Base-by-base conservation (phyloP, 1,139 yeast species). In the Yarrowia galli region DNA sequence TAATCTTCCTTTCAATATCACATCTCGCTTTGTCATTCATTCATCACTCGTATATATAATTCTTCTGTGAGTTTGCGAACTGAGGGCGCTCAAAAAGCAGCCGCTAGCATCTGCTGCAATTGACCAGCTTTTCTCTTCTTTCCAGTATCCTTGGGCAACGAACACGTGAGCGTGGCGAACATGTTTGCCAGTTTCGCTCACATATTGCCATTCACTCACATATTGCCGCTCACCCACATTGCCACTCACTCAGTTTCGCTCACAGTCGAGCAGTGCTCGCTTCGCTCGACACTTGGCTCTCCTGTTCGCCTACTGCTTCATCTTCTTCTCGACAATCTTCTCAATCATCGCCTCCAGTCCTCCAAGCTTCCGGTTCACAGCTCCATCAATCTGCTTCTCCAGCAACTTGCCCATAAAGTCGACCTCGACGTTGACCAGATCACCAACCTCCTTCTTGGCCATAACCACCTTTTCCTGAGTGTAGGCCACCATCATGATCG, bases 351-450 rank as follows among this genome's bases (percentile, higher is more conserved):
- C 78, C 58, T 77, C 79, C 53, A 84, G 72, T 2, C 81, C 75
- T 18, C 76, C 73, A 12, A 73, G 67, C 71, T 79, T 81, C 58
- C 83, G 82, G 25, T 77, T 77, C 38, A 89, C 80, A 76, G 89
- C 91, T 46, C 84, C 82, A 65, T 82, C 81, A 66, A 95, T 89
- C 79, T 93, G 98, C 78, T 91, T 88, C 75, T 91, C 98, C 70
- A 95, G 87, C 71, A 93, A 83, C 79, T 95, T 95, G 25, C 98
- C 99, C 65, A 96, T 90, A 67, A 93, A 82, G 77, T 95, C 99
- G 28, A 95, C 99, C 79, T 95, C 99, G 67, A 96, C 87, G 74
- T 95, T 96, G 58, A 95, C 96, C 25, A 77, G 73, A 49, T 85
- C 89, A 1, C 92, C 93, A 2, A 85, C 75, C 5, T 78, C 70